Base-by-base conservation (phyloP, 306 rosid genomes). In the Alnus glutinosa region DNA sequence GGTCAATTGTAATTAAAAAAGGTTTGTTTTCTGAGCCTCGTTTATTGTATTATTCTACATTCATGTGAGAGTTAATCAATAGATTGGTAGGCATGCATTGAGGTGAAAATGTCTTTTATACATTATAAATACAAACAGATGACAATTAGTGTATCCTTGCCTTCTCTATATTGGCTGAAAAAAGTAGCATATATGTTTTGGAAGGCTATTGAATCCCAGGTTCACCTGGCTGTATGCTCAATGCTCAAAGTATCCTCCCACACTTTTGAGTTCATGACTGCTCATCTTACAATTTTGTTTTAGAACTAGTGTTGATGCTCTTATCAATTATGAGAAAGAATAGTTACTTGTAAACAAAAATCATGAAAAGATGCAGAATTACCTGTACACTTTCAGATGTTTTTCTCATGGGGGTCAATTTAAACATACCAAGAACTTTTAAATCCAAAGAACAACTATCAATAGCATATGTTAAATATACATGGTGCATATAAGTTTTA, bases 1-100 rank as follows among this genome's bases (percentile, higher is more conserved):
- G 86, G 89, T 89, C 84, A 84, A 44, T 87, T 92, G 97, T 92
- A 90, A 88, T 87, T 90, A 89, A 42, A 69, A 76, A 88, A 75
- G 88, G 84, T 80, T 87, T 82, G 85, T 73, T 86, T 87, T 89
- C 77, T 75, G 9, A 70, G 80, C 83, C 77, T 85, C 78, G 79
- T 73, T 83, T 77, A 70, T 80, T 84, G 81, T 82, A 69, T 64
- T 84, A 64, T 76, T 77, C 72, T 52, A 75, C 79, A 77, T 80
- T 79, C 84, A 68, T 71, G 81, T 75, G 88, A 74, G 75, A 62
- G 82, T 83, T 75, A 81, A 71, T 15, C 36, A 57, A 83, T 81
- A 79, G 90, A 69, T 72, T 80, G 75, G 77, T 75, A 77, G 88
- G 85, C 82, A 57, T 85, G 75, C 79, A 75, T 85, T 76, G 47